Evolutionary conservation across 2,329 filamentous ascomycete genomes (phyloP), one percentile per base, ranked within the genome.

Genomic region (Claviceps spartinae): DNA sequence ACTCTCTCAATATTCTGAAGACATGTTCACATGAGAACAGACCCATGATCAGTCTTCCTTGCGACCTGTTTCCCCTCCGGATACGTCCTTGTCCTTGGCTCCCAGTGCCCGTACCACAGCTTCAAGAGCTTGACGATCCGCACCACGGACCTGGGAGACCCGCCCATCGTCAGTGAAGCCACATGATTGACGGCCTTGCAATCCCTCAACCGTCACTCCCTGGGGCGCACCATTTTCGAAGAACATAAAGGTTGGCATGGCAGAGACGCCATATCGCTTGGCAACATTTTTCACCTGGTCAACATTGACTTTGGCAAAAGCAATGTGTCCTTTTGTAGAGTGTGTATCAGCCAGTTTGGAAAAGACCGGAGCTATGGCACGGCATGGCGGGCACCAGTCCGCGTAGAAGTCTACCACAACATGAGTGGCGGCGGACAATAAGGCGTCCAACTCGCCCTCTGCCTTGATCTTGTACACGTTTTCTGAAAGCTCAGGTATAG

Each of bases 171-270:
- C 50, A 2, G 55, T 60, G 2, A 61, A 43, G 22, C 46, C 55
- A 1, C 65, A 59, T 22, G 63, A 61, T 34, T 51, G 53, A 5
- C 56, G 49, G 6, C 48, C 52, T 14, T 52, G 34, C 5, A 64
- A 50, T 2, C 63, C 62, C 44, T 65, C 59, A n/a, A 65, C 63
- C 14, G 55, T 60, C 44, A 65, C 63, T 49, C 59, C 61, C 50
- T 56, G 55, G 6, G 61, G 61, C 67, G 85, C 68, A 58, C 85
- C 88, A 58, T 84, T 71, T 77, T 90, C 88, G 81, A 91, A 95
- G 65, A 95, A 72, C 52, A 86, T 62, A 70, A 97, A 96, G 16
- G 88, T 95, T 48, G 91, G 91, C 91, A 97, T 96, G 67, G 90
- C 88, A 62, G 85, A 82, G 68, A 97, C 78, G 58, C 79, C 78